These are phyloP conservation scores for Penicillium antarcticum DNA, from an alignment of 495 filamentous ascomycete species.

Conservation along the genomic window DNA sequence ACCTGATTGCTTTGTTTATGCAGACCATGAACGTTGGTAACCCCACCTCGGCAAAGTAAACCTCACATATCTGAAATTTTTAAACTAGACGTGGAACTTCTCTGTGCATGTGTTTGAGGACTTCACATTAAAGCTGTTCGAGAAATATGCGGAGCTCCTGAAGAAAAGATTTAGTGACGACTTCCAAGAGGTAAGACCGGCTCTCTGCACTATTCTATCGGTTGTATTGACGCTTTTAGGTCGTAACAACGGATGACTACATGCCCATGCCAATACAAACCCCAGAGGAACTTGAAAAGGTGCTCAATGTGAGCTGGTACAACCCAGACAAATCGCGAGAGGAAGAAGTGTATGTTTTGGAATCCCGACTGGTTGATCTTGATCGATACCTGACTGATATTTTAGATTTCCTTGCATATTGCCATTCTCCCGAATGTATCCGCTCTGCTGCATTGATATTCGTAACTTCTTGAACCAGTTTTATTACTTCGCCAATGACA, in stretches of 20 bases:
- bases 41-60: not conserved
- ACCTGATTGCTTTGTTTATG: constrained; percentile 88
- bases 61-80: constrained; percentile 8
- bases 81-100: constrained; percentile 78
- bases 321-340: constrained; percentile 72
- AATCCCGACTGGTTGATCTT: not conserved
- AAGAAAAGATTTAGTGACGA: constrained; percentile 88
- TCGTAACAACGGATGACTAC: constrained; percentile 95
- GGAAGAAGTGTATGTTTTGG: constrained; percentile 63
- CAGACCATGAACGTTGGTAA: constrained; percentile 84
- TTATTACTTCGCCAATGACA: constrained; percentile 91
- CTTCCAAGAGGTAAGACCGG: constrained; percentile 71
- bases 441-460: constrained; percentile 95
- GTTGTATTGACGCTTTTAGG: constrained; percentile 45
- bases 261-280: constrained; percentile 97
- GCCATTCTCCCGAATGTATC: constrained; percentile 99
- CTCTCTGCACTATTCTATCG: not conserved
- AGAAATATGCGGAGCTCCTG: constrained; percentile 89
- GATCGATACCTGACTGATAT: constrained; percentile 8
- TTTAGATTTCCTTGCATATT: constrained; percentile 82
- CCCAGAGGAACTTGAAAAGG: constrained; percentile 89
- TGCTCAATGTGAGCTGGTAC: constrained; percentile 92
- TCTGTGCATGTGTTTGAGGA: constrained; percentile 74
- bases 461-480: constrained; percentile 95
- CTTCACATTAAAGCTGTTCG: constrained; percentile 81